Percentiles rank a stretch among this genome's conserved stretches.
Conservation (phyloP, 495 filamentous ascomycete species). For the Tuber calosporum region DNA sequence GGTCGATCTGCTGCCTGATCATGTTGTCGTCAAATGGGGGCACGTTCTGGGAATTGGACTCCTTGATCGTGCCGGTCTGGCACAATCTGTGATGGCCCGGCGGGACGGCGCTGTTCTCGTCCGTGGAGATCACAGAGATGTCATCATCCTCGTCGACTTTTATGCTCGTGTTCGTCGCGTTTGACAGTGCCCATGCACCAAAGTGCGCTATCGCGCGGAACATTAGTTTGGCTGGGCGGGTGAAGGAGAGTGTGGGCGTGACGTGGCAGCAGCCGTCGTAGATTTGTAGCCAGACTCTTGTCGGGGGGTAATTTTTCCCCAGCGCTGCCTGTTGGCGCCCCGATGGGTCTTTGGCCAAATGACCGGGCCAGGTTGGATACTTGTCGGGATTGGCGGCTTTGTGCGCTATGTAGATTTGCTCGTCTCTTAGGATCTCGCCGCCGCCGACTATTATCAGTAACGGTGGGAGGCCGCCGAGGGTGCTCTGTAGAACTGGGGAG, state of each 20-base stretch:
- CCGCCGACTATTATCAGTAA: constrained; percentile 78
- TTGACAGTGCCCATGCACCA: constrained; percentile 77
- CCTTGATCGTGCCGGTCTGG: constrained; percentile 27
- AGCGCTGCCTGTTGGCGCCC: constrained; percentile 53
- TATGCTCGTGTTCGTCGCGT: constrained; percentile 69
- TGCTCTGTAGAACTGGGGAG: constrained; percentile 76
- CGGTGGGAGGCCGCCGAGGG: constrained; percentile 80
- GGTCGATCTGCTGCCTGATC: constrained; percentile 79
- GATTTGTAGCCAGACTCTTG: constrained; percentile 90
- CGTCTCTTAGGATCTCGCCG: constrained; percentile 80
- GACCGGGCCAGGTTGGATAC: constrained; percentile 61
- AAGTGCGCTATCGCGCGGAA: constrained; percentile 85
- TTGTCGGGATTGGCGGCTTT: constrained; percentile 75
- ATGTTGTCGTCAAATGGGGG: constrained; percentile 56
- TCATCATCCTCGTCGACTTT: constrained; percentile 73
- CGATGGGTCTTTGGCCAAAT: constrained; percentile 55
- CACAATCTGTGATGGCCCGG: constrained; percentile 15
- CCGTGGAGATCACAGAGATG: constrained; percentile 62
- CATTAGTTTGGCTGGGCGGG: constrained; percentile 90
- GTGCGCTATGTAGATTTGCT: constrained; percentile 91
- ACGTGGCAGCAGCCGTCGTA: constrained; percentile 95
- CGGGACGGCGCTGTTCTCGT: constrained; percentile 16
- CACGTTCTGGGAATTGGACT: constrained; percentile 47
- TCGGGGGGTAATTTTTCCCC: constrained; percentile 59
- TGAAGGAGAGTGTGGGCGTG: constrained; percentile 81